These are phyloP conservation scores for Nakazawaea peltata DNA, from an alignment of 805 yeast species.

Conservation along the genomic window DNA sequence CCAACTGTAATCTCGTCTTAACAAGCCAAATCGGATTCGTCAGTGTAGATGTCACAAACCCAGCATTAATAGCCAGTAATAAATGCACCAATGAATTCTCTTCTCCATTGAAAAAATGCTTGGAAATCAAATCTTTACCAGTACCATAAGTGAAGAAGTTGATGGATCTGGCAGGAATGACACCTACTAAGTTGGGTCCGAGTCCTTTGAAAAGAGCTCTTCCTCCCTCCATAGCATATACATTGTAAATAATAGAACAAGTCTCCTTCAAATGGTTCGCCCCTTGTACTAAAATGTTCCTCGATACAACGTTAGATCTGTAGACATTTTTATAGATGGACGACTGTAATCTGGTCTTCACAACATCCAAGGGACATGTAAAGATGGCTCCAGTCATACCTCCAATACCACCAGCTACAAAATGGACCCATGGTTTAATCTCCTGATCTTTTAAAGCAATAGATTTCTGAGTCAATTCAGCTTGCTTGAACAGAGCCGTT, in stretches of 20 bases:
- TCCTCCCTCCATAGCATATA: conserved; percentile 72
- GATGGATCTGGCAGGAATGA: conserved; percentile 95
- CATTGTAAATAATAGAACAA: conserved; percentile 55
- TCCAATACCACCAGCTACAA: conserved; percentile 88
- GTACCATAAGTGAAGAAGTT: conserved; percentile 95
- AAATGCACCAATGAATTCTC: conserved; percentile 85
- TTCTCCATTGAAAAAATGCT: conserved; percentile 58
- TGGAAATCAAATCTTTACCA: conserved; percentile 71
- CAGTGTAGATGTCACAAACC: conserved; percentile 88
- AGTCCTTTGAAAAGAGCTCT: conserved; percentile 87
- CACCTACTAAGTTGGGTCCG: conserved; percentile 96
- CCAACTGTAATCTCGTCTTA: conserved; percentile 90
- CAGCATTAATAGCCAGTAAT: conserved; percentile 83
- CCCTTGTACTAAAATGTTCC: conserved; percentile 31
- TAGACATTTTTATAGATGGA: conserved; percentile 65
- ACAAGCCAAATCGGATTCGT: conserved; percentile 98
- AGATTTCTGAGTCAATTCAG: conserved; percentile 7
- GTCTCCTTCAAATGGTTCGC: conserved; percentile 79
- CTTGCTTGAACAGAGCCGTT: conserved; percentile 39
- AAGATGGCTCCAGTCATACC: conserved; percentile 97
- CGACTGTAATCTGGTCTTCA: conserved; percentile 89
- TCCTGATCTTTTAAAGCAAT: conserved; percentile 3
- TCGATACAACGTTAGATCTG: conserved; percentile 31
- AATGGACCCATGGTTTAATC: conserved; percentile 63
- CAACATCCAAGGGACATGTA: conserved; percentile 94